Base-by-base conservation (phyloP, 2,329 filamentous ascomycete genomes). In the Zymoseptoria passerinii region DNA sequence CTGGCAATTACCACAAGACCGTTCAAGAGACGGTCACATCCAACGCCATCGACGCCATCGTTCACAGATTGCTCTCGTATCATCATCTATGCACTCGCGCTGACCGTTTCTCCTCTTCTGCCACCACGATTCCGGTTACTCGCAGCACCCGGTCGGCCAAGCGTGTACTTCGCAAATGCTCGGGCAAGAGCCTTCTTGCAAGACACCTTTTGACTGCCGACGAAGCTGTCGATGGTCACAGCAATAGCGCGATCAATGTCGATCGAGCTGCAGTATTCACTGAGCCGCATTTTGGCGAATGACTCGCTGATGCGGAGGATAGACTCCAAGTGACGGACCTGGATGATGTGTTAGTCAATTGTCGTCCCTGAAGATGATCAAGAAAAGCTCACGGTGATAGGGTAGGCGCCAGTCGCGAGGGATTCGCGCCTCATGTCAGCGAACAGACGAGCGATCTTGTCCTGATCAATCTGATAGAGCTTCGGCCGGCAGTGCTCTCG, bases 211-310 rank as follows among this genome's bases (percentile, higher is more conserved):
- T 99, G 94, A 68, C 89, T 95, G 61, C 89, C 90, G 50, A 99
- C 90, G 70, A 99, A 99, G 57, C 89, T 95, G 65, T 97, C 92
- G 2, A 99, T 90, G 0, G 94, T 95, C 6, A 99, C 94, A 13
- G 92, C 90, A 70, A 99, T 99, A 58, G 94, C 94, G 50, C 94
- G 90, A 75, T 99, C 94, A 67, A 99, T 96, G 71, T 99, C 94
- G 60, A 88, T 83, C 1, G 88, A 77, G 5, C 88, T 87, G 75
- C 92, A 96, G 78, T 96, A 97, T 66, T 99, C 94, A 0, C 89
- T 94, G n/a, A 99, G 80, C 13, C 94, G 88, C 94, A 99, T 99
- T 70, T 95, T 92, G 75, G 89, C 95, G 77, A 99, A 99, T 0
- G 92, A 78, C 74, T 99, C 94, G 58, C 86, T 87, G 70, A 95